phyloP scores from a whole-genome alignment of 2,329 filamentous ascomycete species.

The Claviceps pazoutovae region DNA sequence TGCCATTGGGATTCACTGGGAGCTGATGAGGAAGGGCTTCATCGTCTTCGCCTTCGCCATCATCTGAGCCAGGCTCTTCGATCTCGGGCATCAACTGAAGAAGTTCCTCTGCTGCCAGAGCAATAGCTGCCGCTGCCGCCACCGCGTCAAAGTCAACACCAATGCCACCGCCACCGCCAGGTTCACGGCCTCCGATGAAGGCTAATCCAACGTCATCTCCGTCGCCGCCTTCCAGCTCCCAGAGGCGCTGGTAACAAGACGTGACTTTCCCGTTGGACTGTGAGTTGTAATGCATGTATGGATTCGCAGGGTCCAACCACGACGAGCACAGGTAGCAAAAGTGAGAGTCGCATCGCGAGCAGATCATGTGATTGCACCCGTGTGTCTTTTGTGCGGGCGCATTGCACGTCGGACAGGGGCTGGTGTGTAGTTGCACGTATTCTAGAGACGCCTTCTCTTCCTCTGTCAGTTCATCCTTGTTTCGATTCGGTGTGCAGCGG shows the following conservation, averaged over 20 bases:
- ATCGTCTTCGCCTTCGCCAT: constrained; percentile 9
- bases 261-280: constrained; percentile 36
- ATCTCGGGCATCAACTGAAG: background rate
- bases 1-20: constrained; percentile 13
- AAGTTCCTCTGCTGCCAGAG: background rate
- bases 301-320: constrained; percentile 72
- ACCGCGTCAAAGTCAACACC: background rate
- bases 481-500: constrained; percentile 52
- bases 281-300: constrained; percentile 80
- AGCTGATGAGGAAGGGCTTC: constrained; percentile 11
- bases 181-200: constrained; percentile 25
- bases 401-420: constrained; percentile 76
- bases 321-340: constrained; percentile 89
- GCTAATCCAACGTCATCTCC: constrained; percentile 36
- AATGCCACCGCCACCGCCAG: constrained; percentile 2
- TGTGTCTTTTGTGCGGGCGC: constrained; percentile 78
- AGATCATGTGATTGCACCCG: constrained; percentile 96
- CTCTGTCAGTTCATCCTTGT: constrained; percentile 56
- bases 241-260: constrained; percentile 70
- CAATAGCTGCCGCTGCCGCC: background rate
- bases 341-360: constrained; percentile 76
- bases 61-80: constrained; percentile 11
- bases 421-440: constrained; percentile 69
- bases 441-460: constrained; percentile 80
- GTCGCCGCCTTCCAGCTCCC: constrained; percentile 80